These are phyloP conservation scores for Blastocystis sp. DNA, from an alignment of 352 stramenopile genomes.

Conservation along the genomic window DNA sequence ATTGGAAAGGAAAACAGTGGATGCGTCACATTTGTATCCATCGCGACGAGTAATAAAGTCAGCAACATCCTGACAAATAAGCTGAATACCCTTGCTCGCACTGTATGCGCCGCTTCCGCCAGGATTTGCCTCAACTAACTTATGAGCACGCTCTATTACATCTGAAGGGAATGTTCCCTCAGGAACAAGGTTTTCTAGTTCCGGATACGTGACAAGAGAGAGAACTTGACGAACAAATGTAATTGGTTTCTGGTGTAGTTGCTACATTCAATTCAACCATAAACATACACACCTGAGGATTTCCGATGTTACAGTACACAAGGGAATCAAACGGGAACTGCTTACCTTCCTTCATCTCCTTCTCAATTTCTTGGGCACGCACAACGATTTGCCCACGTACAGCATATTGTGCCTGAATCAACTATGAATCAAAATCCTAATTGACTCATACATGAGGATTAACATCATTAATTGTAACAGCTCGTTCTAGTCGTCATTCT, in stretches of 20 bases:
- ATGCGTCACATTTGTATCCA: constrained; percentile 82
- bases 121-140: constrained; percentile 48
- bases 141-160: constrained; percentile 42
- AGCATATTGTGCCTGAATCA: constrained; percentile 83
- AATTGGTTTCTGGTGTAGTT: constrained; percentile 84
- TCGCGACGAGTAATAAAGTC: constrained; percentile 83
- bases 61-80: constrained; percentile 84
- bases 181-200: constrained; percentile 51
- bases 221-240: constrained; percentile 88
- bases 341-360: constrained; percentile 76
- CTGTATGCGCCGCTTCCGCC: constrained; percentile 84
- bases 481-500: constrained; percentile 4
- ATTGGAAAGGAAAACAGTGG: constrained; percentile 94
- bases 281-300: constrained; percentile 79
- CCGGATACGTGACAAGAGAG: constrained; percentile 82
- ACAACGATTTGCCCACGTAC: constrained; percentile 82
- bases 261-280: background rate
- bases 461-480: constrained; percentile 31
- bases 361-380: constrained; percentile 75
- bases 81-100: constrained; percentile 82
- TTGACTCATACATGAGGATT: constrained; percentile 9
- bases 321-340: constrained; percentile 81
- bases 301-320: constrained; percentile 89
- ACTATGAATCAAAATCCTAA: background rate
- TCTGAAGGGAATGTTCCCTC: constrained; percentile 57